phyloP scores from a whole-genome alignment of 164 flowering plant genomes.

The Taxillus chinensis region DNA sequence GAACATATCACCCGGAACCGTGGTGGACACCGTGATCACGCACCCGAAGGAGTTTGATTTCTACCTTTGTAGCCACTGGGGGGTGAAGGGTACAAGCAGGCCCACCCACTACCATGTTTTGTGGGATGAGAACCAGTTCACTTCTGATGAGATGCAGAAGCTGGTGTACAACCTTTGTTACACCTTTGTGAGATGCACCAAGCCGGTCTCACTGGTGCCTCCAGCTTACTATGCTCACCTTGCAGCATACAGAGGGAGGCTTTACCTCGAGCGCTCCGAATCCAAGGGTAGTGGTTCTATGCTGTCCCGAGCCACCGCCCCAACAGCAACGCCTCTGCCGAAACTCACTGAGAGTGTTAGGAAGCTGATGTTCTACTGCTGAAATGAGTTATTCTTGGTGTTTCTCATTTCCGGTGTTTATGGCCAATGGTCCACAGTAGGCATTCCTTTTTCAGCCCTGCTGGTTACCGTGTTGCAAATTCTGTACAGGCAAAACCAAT shows the following conservation, averaged over 20 bases:
- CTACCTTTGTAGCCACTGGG: constrained; percentile 93
- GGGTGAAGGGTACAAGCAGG: constrained; percentile 85
- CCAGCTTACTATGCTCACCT: constrained; percentile 93
- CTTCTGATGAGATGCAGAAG: constrained; percentile 82
- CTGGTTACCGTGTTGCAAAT: too few species aligned
- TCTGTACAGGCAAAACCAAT: too few species aligned
- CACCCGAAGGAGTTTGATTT: constrained; percentile 90
- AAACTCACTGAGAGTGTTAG: constrained; percentile 59
- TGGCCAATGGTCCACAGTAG: too few species aligned
- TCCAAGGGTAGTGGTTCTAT: constrained; percentile 14
- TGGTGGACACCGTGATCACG: constrained; percentile 76
- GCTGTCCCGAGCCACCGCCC: constrained; percentile 56
- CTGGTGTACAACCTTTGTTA: constrained; percentile 72
- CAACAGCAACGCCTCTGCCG: constrained; percentile 61
- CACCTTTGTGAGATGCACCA: constrained; percentile 84
- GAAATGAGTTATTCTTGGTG: neutral
- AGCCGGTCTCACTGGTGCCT: constrained; percentile 89
- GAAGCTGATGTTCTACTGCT: constrained; percentile 93
- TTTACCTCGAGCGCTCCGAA: constrained; percentile 72
- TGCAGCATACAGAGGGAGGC: constrained; percentile 88
- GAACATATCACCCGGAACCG: constrained; percentile 87
- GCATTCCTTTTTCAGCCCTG: too few species aligned
- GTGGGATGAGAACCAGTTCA: constrained; percentile 80
- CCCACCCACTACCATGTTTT: constrained; percentile 83
- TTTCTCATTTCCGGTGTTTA: too few species aligned